Conservation (phyloP, 768 basidiomycete genomes). For the Xerocomus brunneocitrinus region DNA sequence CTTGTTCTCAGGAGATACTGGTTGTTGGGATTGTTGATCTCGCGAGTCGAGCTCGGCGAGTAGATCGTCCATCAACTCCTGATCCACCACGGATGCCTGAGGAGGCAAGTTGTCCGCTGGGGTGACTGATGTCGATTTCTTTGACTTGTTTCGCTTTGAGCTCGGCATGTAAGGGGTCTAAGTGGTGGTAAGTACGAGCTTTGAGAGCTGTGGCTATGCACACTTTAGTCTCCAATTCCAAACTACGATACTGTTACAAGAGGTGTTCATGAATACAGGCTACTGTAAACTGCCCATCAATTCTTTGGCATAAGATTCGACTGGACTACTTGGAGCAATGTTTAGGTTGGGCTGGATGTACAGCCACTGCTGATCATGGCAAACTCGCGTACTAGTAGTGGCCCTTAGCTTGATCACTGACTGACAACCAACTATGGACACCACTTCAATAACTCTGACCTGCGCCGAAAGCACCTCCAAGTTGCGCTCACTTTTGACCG, state of each 20-base stretch:
- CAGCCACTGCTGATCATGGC: conserved; percentile 7
- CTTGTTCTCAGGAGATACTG: conserved; percentile 25
- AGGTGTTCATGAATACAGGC: background rate
- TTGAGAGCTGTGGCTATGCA: conserved; percentile 12
- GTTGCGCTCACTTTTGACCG: conserved; percentile 31
- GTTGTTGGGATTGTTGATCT: conserved; percentile 41
- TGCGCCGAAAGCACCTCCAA: conserved; percentile 29
- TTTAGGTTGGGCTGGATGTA: background rate
- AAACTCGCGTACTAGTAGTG: background rate
- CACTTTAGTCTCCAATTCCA: background rate
- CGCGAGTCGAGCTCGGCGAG: conserved; percentile 70
- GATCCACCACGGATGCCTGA: conserved; percentile 34
- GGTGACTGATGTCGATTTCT: conserved; percentile 38
- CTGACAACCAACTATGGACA: conserved; percentile 15
- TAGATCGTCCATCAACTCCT: conserved; percentile 70
- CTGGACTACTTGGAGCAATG: background rate
- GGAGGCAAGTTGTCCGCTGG: conserved; percentile 17
- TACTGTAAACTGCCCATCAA: background rate
- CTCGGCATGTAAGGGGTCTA: background rate
- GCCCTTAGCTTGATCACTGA: background rate
- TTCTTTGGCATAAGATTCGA: no score
- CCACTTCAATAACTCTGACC: conserved; percentile 4
- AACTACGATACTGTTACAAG: background rate
- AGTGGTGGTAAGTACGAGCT: background rate
- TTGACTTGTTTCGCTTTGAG: conserved; percentile 54